Evolutionary conservation across 495 filamentous ascomycete genomes (phyloP).

Genomic region (Penicillium cosmopolitanum): DNA sequence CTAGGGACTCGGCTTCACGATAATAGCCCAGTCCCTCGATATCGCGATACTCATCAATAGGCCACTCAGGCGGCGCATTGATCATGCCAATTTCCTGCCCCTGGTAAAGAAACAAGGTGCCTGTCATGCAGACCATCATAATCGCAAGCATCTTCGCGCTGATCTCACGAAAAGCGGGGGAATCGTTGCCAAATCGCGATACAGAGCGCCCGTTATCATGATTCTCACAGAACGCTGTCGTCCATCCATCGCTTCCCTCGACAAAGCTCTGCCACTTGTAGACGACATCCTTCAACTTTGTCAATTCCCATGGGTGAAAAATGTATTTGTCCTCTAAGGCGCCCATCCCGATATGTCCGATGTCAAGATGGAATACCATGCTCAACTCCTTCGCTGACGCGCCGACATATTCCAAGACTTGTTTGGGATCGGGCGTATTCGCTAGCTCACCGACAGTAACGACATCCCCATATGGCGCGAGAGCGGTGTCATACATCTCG

Average conservation of each 20-base stretch:
- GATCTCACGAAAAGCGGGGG: conserved; percentile 39
- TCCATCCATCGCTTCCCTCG: conserved; percentile 54
- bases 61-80: conserved; percentile 63
- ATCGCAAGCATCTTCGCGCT: conserved; percentile 62
- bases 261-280: conserved; percentile 46
- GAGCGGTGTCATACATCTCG: conserved; percentile 34
- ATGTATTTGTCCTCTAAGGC: conserved; percentile 39
- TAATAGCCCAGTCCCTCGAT: conserved; percentile 63
- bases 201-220: conserved; percentile 64
- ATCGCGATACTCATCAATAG: conserved; percentile 64
- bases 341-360: conserved; percentile 50
- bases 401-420: conserved; percentile 47
- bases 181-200: conserved; percentile 53
- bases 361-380: conserved; percentile 59
- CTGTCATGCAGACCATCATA: conserved; percentile 55
- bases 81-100: conserved; percentile 74
- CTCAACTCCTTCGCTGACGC: conserved; percentile 43
- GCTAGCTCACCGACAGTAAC: conserved; percentile 57
- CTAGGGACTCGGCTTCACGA: conserved; percentile 29
- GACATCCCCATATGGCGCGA: conserved; percentile 17
- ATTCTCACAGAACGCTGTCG: conserved; percentile 58
- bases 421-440: conserved; percentile 35
- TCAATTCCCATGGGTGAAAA: conserved; percentile 39
- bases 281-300: conserved; percentile 41
- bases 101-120: conserved; percentile 70